Base-by-base conservation (phyloP, 352 stramenopile genomes). In the Phytophthora foliorum region DNA sequence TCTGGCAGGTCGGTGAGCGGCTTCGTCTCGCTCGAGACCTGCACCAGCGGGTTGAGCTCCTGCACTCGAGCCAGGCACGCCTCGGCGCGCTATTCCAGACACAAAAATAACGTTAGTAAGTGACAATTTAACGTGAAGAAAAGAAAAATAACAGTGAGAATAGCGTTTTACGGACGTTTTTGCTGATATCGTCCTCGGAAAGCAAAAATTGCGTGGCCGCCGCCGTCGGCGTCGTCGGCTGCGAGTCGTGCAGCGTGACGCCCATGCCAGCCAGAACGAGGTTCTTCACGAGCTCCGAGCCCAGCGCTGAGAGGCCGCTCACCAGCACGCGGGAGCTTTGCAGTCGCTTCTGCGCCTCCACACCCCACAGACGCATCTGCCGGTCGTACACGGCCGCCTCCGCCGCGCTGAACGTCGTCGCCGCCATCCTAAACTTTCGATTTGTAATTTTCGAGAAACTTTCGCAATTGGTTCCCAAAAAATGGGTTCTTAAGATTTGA, bases 331-430 rank as follows among this genome's bases (percentile, higher is more conserved):
- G 84, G 21, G 94, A 90, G 69, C 74, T 91, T 73, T 97, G 92
- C 52, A 98, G 88, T 0, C 94, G 83, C 63, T 92, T 90, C 86
- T 99, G 97, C 36, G 97, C 97, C 74, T 99, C 97, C 22, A 98
- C 90, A 31, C 98, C 98, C 97, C 97, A 99, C n/a, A 99, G 82
- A 19, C 97, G 95, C 82, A 99, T 99, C 82, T 99, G 97, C 21
- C 98, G 91, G 84, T 99, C 97, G 76, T 99, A 99, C 39, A 99
- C 86, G 53, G 98, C 97, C 24, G 91, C 89, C 79, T 98, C 92
- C 21, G 85, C 80, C 39, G 90, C 86, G 72, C 80, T 94, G 62
- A 97, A 88, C 21, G 67, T 88, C 49, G 55, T 52, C 22, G 38
- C 55, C 49, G 27, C 38, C 45, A 68, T 64, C 11, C n/a, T n/a